Evolutionary conservation across 345 rosid species (phyloP).

Genomic region (Hypericum androsaemum): DNA sequence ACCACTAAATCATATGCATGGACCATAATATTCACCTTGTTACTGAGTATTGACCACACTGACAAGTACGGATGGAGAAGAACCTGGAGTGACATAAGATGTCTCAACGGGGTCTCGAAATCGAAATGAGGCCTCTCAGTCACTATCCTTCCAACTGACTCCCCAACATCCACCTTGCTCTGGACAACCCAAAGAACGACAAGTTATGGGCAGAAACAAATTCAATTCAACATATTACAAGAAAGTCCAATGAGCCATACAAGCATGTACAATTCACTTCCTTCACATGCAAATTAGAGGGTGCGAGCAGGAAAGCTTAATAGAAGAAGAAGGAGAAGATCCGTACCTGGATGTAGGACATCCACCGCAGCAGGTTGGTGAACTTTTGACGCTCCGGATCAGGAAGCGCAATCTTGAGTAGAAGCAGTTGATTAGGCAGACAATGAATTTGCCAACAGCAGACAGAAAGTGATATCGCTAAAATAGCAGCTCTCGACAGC

Average conservation of each 20-base stretch:
- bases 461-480: too few relatives aligned
- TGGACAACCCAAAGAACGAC: slow-evolving; percentile 19
- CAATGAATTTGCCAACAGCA: background rate
- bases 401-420: slow-evolving; percentile 43
- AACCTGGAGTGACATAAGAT: slow-evolving; percentile 5
- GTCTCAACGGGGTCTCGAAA: slow-evolving; percentile 50
- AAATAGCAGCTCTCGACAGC: too few relatives aligned
- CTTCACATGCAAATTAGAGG: background rate
- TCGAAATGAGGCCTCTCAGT: slow-evolving; percentile 44
- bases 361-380: slow-evolving; percentile 70
- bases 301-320: background rate
- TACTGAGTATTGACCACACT: too few relatives aligned
- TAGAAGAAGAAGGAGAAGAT: background rate
- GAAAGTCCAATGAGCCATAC: too few relatives aligned
- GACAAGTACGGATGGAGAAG: background rate
- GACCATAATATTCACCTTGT: too few relatives aligned
- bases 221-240: too few relatives aligned
- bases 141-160: slow-evolving; percentile 38
- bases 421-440: slow-evolving; percentile 15
- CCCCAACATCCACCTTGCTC: slow-evolving; percentile 42
- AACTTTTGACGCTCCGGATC: slow-evolving; percentile 41
- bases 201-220: background rate
- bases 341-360: slow-evolving; percentile 75
- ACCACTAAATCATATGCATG: too few relatives aligned
- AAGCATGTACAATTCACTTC: background rate